Percentiles rank a stretch among this genome's conserved stretches.
These are phyloP conservation scores for Fusarium redolens DNA, from an alignment of 2,329 filamentous ascomycete genomes.

Conservation along the genomic window DNA sequence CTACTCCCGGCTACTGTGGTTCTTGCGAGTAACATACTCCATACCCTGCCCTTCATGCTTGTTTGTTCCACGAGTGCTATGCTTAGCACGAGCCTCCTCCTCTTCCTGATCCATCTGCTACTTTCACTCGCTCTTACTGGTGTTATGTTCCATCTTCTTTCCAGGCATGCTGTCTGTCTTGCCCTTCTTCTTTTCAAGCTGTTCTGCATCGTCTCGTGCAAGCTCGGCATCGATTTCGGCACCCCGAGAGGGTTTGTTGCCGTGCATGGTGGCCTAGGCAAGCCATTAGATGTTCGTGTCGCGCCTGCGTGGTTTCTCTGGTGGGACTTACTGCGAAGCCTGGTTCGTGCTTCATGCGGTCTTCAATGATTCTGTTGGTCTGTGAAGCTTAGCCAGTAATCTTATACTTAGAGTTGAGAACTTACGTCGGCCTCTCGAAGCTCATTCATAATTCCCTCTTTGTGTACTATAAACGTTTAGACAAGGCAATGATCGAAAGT, in stretches of 20 bases:
- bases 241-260: constrained; percentile 23
- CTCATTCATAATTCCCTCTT: constrained; percentile 28
- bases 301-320: accelerated
- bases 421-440: constrained; percentile 17
- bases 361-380: constrained; percentile 12
- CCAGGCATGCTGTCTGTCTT: constrained; percentile 19
- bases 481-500: accelerated
- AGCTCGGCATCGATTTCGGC: constrained; percentile 24
- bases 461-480: not conserved
- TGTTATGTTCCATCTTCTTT: constrained; percentile 2
- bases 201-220: constrained; percentile 21
- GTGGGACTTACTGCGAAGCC: constrained; percentile 10
- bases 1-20: not conserved
- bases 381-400: not conserved
- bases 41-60: not conserved
- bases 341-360: constrained; percentile 28
- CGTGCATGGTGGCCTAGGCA: constrained; percentile 24
- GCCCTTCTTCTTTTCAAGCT: constrained; percentile 11
- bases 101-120: not conserved
- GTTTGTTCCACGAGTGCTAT: not conserved
- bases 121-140: constrained; percentile 1
- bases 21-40: not conserved
- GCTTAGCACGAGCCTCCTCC: not conserved
- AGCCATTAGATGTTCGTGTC: not conserved
- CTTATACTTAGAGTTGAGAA: accelerated